Base-by-base conservation (phyloP, 108 stramenopile species). In the Cyclotella sp. region DNA sequence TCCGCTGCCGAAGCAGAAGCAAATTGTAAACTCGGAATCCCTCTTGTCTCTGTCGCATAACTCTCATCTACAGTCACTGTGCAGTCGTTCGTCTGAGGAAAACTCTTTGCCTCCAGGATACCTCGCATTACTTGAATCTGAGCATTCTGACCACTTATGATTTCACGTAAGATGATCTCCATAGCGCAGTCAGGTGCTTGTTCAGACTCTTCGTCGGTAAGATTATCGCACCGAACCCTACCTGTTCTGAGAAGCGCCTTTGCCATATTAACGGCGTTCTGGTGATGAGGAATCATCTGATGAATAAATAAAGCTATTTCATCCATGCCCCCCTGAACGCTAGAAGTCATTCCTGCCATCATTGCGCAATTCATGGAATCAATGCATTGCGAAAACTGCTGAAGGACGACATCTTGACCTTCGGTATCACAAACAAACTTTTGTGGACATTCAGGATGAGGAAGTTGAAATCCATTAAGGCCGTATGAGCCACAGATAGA, bases 271-370 rank as follows among this genome's bases (percentile, higher is more conserved):
- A 34, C 34, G 6, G 34, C 34, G 34, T 34, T 34, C 34, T 34
- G 34, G 34, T 34, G 34, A 6, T 95, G 96, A 24, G 96, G 93
- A 64, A 97, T 97, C 94, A 95, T 97, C 79, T 95, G 92, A 83
- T 90, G 91, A 57, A 91, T 79, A 57, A 92, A 92, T 40, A 90
- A 57, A 4, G 79, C 87, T 5, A 72, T 47, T 22, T 47, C 85
- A 19, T 43, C 46, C 12, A 52, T 44, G 8, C 64, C n/a, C 0
- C 30, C 63, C 11, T 45, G 61, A 2, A 58, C 77, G 30, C 19
- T 63, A 22, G 85, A 84, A n/a, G 88, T 91, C 91, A 91, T 91
- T 6, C 77, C 83, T n/a, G 18, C 61, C 61, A 84, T 67, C 91
- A 93, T 93, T 70, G 64, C 57, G 62, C 91, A 93, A 52, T 93